Percentiles rank a stretch among this genome's conserved stretches.
These are phyloP conservation scores for Malassezia equina DNA, from an alignment of 1,284 basidiomycete species.

Conservation along the genomic window DNA sequence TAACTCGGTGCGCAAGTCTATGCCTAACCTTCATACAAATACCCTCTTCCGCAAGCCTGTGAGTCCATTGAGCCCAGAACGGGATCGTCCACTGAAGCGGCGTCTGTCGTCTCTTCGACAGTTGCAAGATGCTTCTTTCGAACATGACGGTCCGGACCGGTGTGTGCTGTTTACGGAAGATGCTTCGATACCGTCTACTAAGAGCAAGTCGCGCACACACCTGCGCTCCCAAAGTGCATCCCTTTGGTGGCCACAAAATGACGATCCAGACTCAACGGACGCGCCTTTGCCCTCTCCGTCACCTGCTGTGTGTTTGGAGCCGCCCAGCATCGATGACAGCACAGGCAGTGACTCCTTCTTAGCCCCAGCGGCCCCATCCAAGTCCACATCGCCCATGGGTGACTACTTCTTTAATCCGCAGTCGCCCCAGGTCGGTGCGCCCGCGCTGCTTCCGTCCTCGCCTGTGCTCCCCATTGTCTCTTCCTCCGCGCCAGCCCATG, in stretches of 20 bases:
- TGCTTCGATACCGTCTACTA: background rate
- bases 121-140: constrained; percentile 7
- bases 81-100: constrained; percentile 7
- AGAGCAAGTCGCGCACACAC: constrained; percentile 1
- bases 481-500: background rate
- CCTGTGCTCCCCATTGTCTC: background rate
- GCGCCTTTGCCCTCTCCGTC: background rate
- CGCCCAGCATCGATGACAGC: background rate
- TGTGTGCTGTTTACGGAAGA: background rate
- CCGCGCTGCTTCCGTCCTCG: background rate
- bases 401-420: constrained; percentile 39
- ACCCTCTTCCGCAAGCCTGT: background rate
- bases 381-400: constrained; percentile 20
- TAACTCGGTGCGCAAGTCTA: constrained; percentile 1
- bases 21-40: constrained; percentile 2
- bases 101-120: constrained; percentile 10
- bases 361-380: background rate
- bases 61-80: constrained; percentile 1
- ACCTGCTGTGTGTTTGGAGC: background rate
- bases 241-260: background rate
- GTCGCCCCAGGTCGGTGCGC: constrained; percentile 23
- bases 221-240: constrained; percentile 12
- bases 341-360: constrained; percentile 3
- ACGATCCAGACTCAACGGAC: background rate
- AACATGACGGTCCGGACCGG: background rate